Conservation (phyloP, 2,329 filamentous ascomycete genomes). For the Lachnellula suecica region DNA sequence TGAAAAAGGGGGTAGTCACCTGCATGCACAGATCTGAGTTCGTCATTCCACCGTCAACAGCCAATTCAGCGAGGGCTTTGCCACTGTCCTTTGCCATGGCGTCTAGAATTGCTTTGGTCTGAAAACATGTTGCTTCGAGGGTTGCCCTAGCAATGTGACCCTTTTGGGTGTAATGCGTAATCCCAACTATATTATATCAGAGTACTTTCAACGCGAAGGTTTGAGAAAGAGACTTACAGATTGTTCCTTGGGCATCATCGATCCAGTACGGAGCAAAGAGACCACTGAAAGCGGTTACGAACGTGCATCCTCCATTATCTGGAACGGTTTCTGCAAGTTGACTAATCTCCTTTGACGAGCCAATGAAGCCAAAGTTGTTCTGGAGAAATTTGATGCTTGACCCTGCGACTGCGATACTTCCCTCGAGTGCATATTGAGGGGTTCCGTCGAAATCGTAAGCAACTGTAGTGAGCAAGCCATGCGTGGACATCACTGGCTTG, state of each 20-base stretch:
- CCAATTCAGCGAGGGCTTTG: slow-evolving; percentile 60
- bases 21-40: slow-evolving; percentile 73
- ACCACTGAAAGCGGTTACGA: slow-evolving; percentile 73
- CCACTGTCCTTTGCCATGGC: slow-evolving; percentile 72
- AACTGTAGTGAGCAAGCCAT: slow-evolving; percentile 75
- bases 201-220: no score
- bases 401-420: slow-evolving; percentile 74
- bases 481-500: slow-evolving; percentile 75
- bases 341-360: slow-evolving; percentile 60
- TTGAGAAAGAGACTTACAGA: slow-evolving; percentile 45
- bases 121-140: slow-evolving; percentile 71
- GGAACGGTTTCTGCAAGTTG: slow-evolving; percentile 62
- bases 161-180: slow-evolving; percentile 67
- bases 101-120: slow-evolving; percentile 71
- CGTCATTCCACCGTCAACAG: slow-evolving; percentile 72
- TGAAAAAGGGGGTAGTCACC: no score
- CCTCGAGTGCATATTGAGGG: slow-evolving; percentile 74
- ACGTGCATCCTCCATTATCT: slow-evolving; percentile 67
- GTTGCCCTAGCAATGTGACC: slow-evolving; percentile 72
- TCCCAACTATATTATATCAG: slow-evolving; percentile 54
- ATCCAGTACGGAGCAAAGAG: slow-evolving; percentile 77
- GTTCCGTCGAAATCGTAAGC: slow-evolving; percentile 71
- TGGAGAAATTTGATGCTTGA: slow-evolving; percentile 73
- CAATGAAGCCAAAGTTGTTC: slow-evolving; percentile 64
- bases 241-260: slow-evolving; percentile 70